Evolutionary conservation across 306 rosid species (phyloP).

Genomic region (Psophocarpus tetragonolobus): DNA sequence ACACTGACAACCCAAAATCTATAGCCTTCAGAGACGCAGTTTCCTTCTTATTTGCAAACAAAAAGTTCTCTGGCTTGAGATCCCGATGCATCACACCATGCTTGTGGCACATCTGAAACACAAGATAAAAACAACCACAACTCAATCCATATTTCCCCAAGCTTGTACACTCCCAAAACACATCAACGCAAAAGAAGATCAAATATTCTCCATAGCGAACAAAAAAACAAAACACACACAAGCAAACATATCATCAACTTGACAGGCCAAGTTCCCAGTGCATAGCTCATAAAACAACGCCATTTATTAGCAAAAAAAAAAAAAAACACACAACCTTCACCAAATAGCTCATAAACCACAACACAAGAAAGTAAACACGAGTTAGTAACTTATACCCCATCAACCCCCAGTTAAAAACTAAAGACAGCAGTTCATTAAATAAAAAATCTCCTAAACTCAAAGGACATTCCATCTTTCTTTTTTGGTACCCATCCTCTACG

Average conservation of each 20-base stretch:
- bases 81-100: constrained; percentile 97
- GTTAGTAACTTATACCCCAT: background rate
- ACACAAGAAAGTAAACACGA: background rate
- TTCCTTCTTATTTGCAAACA: constrained; percentile 91
- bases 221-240: background rate
- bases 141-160: background rate
- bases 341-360: constrained; percentile 5
- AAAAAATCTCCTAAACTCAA: background rate
- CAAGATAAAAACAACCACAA: background rate
- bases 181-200: background rate
- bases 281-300: background rate
- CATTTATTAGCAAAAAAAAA: background rate
- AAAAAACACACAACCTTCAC: background rate
- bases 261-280: background rate
- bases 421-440: background rate
- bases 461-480: background rate
- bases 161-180: background rate
- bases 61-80: constrained; percentile 95
- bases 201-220: background rate
- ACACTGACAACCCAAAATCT: constrained; percentile 92
- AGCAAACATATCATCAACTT: background rate
- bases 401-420: background rate
- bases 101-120: constrained; percentile 83
- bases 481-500: background rate
- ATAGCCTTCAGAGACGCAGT: constrained; percentile 80